phyloP scores from a whole-genome alignment of 2,329 filamentous ascomycete genomes.

The Drechslerella coelobrocha region DNA sequence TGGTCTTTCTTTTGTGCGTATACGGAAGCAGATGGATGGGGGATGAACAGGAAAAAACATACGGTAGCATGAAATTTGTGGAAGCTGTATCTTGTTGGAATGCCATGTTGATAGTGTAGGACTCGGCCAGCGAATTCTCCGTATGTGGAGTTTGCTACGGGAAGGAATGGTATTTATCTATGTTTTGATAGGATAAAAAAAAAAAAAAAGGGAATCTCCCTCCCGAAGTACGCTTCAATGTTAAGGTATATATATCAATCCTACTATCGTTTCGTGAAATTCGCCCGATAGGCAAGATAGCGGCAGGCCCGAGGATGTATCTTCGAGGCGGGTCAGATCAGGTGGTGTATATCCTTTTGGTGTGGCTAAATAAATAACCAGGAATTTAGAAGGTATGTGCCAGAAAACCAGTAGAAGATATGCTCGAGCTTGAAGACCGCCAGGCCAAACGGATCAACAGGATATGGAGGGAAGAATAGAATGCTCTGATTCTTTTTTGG shows the following conservation, averaged over 20 bases:
- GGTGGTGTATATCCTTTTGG: constrained; percentile 21
- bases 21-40: not conserved
- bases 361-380: constrained; percentile 40
- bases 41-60: constrained; percentile 8
- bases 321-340: constrained; percentile 14
- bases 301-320: not conserved
- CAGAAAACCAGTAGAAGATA: constrained; percentile 15
- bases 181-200: constrained; percentile 7
- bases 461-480: constrained; percentile 20
- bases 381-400: constrained; percentile 40
- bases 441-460: constrained; percentile 13
- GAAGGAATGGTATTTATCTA: constrained; percentile 25
- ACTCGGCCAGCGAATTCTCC: constrained; percentile 43
- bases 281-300: constrained; percentile 1
- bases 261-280: not conserved
- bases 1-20: not conserved
- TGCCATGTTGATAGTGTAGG: constrained; percentile 20
- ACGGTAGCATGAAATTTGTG: constrained; percentile 45
- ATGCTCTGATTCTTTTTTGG: constrained; percentile 14
- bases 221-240: not conserved
- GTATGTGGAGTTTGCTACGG: constrained; percentile 12
- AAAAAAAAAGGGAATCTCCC: not conserved
- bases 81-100: constrained; percentile 30
- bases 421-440: constrained; percentile 31
- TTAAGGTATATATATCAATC: not conserved